A percentile compares a stretch with the other conserved stretches of the same genome.
These are phyloP conservation scores for Pseudopediastrum boryanum DNA, from an alignment of 139 green algal genomes.

Conservation along the genomic window DNA sequence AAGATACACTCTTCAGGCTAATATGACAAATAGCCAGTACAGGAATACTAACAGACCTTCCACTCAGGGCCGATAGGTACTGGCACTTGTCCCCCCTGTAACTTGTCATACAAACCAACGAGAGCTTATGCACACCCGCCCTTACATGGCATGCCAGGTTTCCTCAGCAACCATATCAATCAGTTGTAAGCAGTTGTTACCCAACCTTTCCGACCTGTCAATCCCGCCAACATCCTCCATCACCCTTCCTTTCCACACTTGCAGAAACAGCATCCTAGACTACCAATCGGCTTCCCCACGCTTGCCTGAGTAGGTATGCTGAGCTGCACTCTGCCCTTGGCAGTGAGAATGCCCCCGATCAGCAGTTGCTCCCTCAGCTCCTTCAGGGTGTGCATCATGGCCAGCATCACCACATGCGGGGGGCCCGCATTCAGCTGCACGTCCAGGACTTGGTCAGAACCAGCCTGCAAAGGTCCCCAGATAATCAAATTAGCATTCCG, in stretches of 20 bases:
- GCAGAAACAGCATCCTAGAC: neutral
- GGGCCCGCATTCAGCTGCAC: slow-evolving; percentile 10
- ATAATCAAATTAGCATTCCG: too few species aligned
- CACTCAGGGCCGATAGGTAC: too few species aligned
- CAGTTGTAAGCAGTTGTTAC: neutral
- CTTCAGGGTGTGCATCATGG: slow-evolving; percentile 23
- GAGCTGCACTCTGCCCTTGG: neutral
- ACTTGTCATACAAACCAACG: too few species aligned
- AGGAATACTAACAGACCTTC: too few species aligned
- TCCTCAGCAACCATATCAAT: neutral
- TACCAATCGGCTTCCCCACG: neutral
- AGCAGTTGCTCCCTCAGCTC: slow-evolving; percentile 40
- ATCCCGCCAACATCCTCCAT: neutral
- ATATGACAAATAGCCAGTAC: too few species aligned
- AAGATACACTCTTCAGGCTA: too few species aligned
- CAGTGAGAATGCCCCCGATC: neutral
- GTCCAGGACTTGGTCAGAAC: slow-evolving; percentile 11
- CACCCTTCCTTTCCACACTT: neutral
- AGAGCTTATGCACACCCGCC: too few species aligned
- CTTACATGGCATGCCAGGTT: neutral
- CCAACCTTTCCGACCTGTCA: neutral
- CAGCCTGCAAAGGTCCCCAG: slow-evolving; percentile 1
- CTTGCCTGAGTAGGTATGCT: slow-evolving; percentile 23
- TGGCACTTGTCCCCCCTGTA: too few species aligned
- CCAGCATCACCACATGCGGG: slow-evolving; percentile 23